Percentiles rank a stretch among this genome's conserved stretches.
These are phyloP conservation scores for Tylopilus subfusipes DNA, from an alignment of 768 basidiomycete species.

Conservation along the genomic window DNA sequence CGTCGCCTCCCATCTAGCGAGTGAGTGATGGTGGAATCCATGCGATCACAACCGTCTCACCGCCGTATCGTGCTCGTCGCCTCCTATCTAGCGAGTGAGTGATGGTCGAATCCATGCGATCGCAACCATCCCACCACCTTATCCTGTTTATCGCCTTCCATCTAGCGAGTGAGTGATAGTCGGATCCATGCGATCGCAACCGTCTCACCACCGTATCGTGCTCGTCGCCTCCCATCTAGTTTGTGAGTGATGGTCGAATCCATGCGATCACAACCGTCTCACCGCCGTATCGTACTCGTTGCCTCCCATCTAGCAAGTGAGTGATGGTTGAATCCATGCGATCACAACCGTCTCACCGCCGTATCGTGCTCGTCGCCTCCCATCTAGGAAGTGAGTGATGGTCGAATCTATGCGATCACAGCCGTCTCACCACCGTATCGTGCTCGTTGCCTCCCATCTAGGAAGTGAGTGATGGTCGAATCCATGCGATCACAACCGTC, in stretches of 20 bases:
- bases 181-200: not conserved
- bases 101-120: not conserved
- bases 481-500: no score
- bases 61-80: not conserved
- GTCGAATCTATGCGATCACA: no score
- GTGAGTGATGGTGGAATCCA: not conserved
- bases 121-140: no score
- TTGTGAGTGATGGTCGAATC: no score
- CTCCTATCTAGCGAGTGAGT: not conserved
- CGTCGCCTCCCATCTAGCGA: not conserved
- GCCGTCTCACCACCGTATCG: not conserved
- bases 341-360: not conserved
- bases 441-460: not conserved
- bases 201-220: not conserved
- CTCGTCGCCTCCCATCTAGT: not conserved
- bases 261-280: no score
- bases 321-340: not conserved
- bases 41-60: not conserved
- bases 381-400: not conserved
- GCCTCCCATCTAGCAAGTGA: no score
- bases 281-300: no score
- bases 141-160: not conserved
- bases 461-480: no score
- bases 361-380: not conserved
- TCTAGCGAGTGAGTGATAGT: not conserved